Evolutionary conservation across 768 basidiomycete genomes (phyloP).

Genomic region (Mycena pura): DNA sequence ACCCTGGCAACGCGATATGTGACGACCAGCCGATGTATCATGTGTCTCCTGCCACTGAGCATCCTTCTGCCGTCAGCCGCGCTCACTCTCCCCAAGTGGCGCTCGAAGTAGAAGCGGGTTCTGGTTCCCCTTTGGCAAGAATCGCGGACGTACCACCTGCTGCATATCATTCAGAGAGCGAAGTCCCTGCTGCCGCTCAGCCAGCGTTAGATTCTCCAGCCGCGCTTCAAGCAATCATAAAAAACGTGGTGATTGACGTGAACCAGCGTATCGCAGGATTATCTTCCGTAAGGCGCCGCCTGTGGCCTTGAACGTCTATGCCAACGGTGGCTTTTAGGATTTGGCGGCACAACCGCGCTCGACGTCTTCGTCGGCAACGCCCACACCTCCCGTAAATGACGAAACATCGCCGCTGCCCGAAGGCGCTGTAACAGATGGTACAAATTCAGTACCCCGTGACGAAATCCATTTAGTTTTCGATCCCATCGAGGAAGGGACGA

Average conservation of each 20-base stretch:
- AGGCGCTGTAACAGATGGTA: background rate
- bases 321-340: slow-evolving; percentile 1
- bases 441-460: background rate
- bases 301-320: background rate
- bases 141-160: background rate
- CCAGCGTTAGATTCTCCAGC: background rate
- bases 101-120: background rate
- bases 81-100: background rate
- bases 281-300: background rate
- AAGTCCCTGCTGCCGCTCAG: background rate
- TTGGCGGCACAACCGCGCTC: background rate
- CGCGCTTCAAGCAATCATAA: background rate
- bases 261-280: slow-evolving; percentile 11
- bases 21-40: slow-evolving; percentile 8
- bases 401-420: background rate
- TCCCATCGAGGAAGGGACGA: too few relatives aligned
- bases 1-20: background rate
- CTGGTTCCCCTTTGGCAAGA: background rate
- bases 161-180: too few relatives aligned
- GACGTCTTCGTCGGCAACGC: background rate
- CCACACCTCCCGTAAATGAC: background rate
- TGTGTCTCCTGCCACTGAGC: background rate
- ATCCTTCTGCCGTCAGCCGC: background rate
- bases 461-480: background rate
- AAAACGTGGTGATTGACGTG: slow-evolving; percentile 5